Conservation (phyloP, 2,329 filamentous ascomycete species). For the Fusarium xyrophilum region DNA sequence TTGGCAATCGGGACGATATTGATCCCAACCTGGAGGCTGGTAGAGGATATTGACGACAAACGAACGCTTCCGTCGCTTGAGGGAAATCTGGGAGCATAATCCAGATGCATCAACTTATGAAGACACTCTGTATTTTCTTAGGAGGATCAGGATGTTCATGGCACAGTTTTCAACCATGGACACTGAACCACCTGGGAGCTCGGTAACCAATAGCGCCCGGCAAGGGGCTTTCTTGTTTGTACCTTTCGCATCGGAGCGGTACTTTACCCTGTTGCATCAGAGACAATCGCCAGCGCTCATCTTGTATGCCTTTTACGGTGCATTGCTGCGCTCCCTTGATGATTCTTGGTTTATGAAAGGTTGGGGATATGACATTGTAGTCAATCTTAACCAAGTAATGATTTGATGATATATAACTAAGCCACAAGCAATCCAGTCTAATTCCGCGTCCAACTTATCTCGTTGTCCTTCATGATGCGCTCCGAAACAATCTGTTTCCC, state of each 20-base stretch:
- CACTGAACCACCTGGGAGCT: rapidly evolving
- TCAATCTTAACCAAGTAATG: not conserved
- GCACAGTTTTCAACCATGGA: not conserved
- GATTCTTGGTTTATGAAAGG: constrained; percentile 11
- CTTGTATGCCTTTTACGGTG: constrained; percentile 1
- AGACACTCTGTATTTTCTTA: not conserved
- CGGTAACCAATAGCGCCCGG: not conserved
- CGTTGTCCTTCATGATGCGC: not conserved
- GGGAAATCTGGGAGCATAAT: not conserved
- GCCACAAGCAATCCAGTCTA: not conserved
- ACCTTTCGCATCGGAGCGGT: not conserved
- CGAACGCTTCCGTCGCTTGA: not conserved
- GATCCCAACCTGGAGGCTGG: not conserved
- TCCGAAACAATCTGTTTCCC: too few relatives aligned
- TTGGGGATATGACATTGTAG: constrained; percentile 11
- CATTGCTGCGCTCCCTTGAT: not conserved
- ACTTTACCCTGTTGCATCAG: not conserved
- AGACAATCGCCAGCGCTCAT: constrained; percentile 1
- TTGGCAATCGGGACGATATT: not conserved
- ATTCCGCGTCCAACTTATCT: not conserved
- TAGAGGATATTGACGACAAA: not conserved
- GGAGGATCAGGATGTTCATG: constrained; percentile 2
- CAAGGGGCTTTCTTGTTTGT: constrained; percentile 2
- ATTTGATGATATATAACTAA: not conserved
- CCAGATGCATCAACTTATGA: not conserved